These are phyloP conservation scores for Achaetomium macrosporum DNA, from an alignment of 2,329 filamentous ascomycete genomes.

Conservation along the genomic window DNA sequence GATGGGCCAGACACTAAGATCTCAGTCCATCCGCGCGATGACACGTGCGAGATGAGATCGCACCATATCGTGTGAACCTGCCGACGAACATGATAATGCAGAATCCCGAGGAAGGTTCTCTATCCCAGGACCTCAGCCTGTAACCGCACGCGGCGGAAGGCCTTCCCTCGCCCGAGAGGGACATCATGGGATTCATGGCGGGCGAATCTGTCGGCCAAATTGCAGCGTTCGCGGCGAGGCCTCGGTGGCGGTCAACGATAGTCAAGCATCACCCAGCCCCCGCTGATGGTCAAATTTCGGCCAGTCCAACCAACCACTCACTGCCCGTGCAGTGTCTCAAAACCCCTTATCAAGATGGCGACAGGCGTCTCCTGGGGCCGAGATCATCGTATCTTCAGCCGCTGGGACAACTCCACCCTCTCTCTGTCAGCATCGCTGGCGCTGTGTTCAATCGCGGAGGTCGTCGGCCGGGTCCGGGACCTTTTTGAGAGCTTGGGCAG, in stretches of 20 bases:
- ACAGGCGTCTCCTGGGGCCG: background rate
- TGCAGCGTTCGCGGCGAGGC: background rate
- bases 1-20: slow-evolving; percentile 10
- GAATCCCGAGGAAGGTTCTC: too few species aligned
- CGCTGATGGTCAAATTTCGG: background rate
- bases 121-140: too few species aligned
- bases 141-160: too few species aligned
- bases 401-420: background rate
- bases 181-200: too few species aligned
- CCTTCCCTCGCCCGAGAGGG: too few species aligned
- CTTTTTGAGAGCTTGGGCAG: background rate
- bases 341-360: too few species aligned
- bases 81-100: too few species aligned
- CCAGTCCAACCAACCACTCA: too few species aligned
- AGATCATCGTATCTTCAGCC: slow-evolving; percentile 1
- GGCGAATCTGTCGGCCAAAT: background rate
- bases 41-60: slow-evolving; percentile 14
- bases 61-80: slow-evolving; percentile 3
- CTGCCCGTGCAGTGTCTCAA: background rate
- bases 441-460: background rate
- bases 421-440: background rate
- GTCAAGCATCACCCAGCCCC: background rate
- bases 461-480: background rate
- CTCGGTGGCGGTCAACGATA: background rate
- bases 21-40: slow-evolving; percentile 9